These are phyloP conservation scores for Daldinia bambusicola DNA, from an alignment of 495 filamentous ascomycete genomes.

Conservation along the genomic window DNA sequence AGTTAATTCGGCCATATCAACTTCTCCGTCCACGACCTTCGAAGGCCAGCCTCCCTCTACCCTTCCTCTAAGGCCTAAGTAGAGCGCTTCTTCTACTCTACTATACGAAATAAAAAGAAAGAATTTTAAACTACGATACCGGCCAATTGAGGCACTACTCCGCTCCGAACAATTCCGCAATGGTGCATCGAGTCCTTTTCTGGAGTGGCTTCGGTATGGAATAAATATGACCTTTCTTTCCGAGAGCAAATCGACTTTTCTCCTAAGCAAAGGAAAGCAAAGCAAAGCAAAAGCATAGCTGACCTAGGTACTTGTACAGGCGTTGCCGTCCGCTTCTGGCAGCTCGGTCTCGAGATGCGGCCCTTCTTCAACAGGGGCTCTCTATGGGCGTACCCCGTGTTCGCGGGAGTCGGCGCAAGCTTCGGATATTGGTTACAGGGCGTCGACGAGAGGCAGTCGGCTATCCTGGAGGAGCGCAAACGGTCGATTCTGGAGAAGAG, in stretches of 20 bases:
- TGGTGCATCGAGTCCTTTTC: conserved; percentile 84
- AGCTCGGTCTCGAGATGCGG: conserved; percentile 98
- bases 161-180: conserved; percentile 46
- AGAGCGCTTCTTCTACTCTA: conserved; percentile 6
- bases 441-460: conserved; percentile 80
- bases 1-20: conserved; percentile 10
- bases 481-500: conserved; percentile 87
- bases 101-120: conserved; percentile 4
- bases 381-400: conserved; percentile 92
- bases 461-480: conserved; percentile 78
- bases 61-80: background rate
- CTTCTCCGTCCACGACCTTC: conserved; percentile 6
- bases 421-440: conserved; percentile 97
- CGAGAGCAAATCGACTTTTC: conserved; percentile 31
- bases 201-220: conserved; percentile 97
- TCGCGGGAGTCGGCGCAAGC: conserved; percentile 81
- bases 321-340: conserved; percentile 89
- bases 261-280: conserved; percentile 14
- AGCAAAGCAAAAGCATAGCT: too few relatives aligned
- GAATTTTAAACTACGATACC: conserved; percentile 14
- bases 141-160: conserved; percentile 27
- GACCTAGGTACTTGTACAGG: conserved; percentile 61
- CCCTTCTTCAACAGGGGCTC: conserved; percentile 82
- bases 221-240: conserved; percentile 1
- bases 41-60: background rate